Evolutionary conservation across 352 stramenopile species (phyloP).

Genomic region (Pythium diclinum): DNA sequence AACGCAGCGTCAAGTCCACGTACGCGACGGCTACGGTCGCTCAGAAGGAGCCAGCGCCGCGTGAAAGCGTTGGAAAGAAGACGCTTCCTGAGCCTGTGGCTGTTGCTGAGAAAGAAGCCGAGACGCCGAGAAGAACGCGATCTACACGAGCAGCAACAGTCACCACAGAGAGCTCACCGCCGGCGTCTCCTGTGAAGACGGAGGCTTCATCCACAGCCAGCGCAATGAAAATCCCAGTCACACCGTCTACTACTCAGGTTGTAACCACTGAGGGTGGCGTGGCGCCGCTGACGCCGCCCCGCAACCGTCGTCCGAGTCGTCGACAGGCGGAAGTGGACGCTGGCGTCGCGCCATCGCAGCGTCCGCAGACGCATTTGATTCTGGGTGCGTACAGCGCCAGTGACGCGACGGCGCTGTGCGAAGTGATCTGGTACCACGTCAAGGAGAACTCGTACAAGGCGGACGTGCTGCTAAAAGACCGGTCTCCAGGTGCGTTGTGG

Average conservation of each 20-base stretch:
- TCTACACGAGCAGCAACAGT: constrained; percentile 10
- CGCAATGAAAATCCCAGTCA: neutral
- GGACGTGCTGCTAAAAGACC: constrained; percentile 38
- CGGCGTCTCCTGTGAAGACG: constrained; percentile 3
- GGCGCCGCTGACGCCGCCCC: constrained; percentile 17
- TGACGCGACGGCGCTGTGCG: constrained; percentile 51
- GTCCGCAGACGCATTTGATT: constrained; percentile 21
- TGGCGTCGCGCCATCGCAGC: constrained; percentile 1
- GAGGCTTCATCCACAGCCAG: neutral
- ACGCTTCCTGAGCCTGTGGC: neutral
- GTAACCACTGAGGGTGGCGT: neutral
- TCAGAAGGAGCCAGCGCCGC: constrained; percentile 1
- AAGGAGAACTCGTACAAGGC: constrained; percentile 41
- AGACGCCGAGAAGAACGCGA: neutral
- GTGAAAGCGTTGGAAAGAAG: constrained; percentile 1
- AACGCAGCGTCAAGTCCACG: constrained; percentile 31
- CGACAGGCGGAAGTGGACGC: constrained; percentile 16
- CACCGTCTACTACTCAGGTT: neutral
- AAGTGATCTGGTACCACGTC: constrained; percentile 51
- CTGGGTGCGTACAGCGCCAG: constrained; percentile 46
- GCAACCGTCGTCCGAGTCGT: constrained; percentile 22
- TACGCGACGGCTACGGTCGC: constrained; percentile 19
- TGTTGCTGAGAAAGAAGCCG: neutral
- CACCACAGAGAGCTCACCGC: neutral
- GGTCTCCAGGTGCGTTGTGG: constrained; percentile 35